Evolutionary conservation across 1,139 yeast species (phyloP).

Genomic region (Yamadazyma spencermartinsiae): DNA sequence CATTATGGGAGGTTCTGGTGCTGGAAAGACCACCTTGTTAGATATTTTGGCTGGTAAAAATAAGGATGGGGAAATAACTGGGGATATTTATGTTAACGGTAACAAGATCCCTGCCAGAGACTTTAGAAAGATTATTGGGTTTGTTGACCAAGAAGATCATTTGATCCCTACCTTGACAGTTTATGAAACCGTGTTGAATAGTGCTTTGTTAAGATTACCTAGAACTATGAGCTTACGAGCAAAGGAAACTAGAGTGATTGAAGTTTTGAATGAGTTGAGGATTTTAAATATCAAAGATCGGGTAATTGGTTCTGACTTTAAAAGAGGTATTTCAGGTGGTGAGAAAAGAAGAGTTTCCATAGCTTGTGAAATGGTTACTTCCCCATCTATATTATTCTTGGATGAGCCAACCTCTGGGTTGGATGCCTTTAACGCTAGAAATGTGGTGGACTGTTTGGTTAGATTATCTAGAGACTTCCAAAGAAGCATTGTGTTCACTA

Average conservation of each 20-base stretch:
- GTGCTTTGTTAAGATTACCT: conserved; percentile 87
- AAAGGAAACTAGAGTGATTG: conserved; percentile 77
- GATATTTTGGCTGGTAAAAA: conserved; percentile 89
- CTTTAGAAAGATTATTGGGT: conserved; percentile 75
- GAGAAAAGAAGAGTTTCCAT: conserved; percentile 87
- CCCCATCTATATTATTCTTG: conserved; percentile 75
- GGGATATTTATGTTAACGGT: conserved; percentile 77
- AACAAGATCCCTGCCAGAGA: conserved; percentile 38
- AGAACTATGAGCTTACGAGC: conserved; percentile 69
- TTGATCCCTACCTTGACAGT: conserved; percentile 91
- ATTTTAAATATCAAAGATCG: conserved; percentile 81
- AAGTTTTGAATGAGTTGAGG: conserved; percentile 82
- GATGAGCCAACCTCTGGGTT: conserved; percentile 96
- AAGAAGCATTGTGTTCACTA: conserved; percentile 87
- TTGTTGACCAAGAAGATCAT: conserved; percentile 96
- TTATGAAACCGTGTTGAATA: conserved; percentile 88
- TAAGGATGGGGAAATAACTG: conserved; percentile 69
- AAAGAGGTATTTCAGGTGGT: conserved; percentile 94
- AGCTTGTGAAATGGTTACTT: conserved; percentile 86
- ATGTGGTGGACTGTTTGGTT: conserved; percentile 83
- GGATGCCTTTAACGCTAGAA: conserved; percentile 90
- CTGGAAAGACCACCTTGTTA: conserved; percentile 90
- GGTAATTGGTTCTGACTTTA: conserved; percentile 83
- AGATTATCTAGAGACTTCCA: conserved; percentile 76
- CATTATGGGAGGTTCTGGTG: conserved; percentile 98